A percentile compares a stretch with the other conserved stretches of the same genome.
Conservation (phyloP, 2,329 filamentous ascomycete species). For the Ceratocystis lukuohia region DNA sequence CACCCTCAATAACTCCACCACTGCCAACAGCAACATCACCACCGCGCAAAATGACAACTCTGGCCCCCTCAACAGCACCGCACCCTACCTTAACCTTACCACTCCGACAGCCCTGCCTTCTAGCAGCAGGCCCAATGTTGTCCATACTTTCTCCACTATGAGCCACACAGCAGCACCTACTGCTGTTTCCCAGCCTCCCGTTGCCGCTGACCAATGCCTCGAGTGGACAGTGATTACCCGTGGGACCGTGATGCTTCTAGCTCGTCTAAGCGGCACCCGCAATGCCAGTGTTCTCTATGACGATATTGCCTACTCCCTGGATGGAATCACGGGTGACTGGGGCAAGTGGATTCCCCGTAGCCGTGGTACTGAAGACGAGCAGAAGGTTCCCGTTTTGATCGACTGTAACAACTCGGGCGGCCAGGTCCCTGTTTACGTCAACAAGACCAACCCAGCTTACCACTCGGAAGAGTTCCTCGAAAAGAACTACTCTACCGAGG, state of each 20-base stretch:
- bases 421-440: slow-evolving; percentile 17
- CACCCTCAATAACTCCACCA: background rate
- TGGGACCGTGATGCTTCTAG: slow-evolving; percentile 16
- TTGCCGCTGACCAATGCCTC: slow-evolving; percentile 13
- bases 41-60: background rate
- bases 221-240: slow-evolving; percentile 19
- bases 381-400: slow-evolving; percentile 9
- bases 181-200: background rate
- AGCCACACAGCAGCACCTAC: background rate
- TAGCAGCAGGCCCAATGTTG: background rate
- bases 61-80: background rate
- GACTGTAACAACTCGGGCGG: slow-evolving; percentile 18
- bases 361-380: background rate
- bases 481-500: slow-evolving; percentile 11
- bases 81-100: slow-evolving; percentile 7
- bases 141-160: background rate
- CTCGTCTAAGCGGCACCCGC: slow-evolving; percentile 9
- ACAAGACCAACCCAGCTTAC: slow-evolving; percentile 14
- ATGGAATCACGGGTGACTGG: slow-evolving; percentile 17
- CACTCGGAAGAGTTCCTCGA: slow-evolving; percentile 12
- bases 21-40: background rate
- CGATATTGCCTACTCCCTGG: slow-evolving; percentile 18
- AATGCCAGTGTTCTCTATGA: slow-evolving; percentile 18
- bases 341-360: slow-evolving; percentile 15
- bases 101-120: background rate